These are phyloP conservation scores for Globisporangium okanoganense DNA, from an alignment of 352 stramenopile genomes.

Conservation along the genomic window DNA sequence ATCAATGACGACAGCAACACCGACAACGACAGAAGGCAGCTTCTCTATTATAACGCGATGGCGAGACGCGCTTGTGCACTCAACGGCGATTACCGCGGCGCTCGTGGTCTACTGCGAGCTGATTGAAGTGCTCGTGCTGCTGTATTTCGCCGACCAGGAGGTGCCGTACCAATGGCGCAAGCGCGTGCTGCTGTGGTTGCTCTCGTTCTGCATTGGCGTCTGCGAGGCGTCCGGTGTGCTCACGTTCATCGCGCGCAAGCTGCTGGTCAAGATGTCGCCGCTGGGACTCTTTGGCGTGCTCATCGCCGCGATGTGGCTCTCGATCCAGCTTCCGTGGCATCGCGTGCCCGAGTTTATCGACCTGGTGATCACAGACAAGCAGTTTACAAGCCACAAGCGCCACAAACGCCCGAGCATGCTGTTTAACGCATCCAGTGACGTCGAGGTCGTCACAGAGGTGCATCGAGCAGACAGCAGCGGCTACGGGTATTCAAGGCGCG, in stretches of 20 bases:
- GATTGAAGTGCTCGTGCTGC: slow-evolving; percentile 48
- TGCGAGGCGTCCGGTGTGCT: slow-evolving; percentile 25
- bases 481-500: neutral
- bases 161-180: slow-evolving; percentile 39
- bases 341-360: slow-evolving; percentile 15
- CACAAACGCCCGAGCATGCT: slow-evolving; percentile 9
- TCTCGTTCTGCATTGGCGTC: slow-evolving; percentile 24
- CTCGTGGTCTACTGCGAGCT: slow-evolving; percentile 38
- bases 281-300: slow-evolving; percentile 28
- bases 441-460: slow-evolving; percentile 9
- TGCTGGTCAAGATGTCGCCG: slow-evolving; percentile 26
- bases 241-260: slow-evolving; percentile 13
- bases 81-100: slow-evolving; percentile 6
- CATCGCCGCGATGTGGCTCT: slow-evolving; percentile 36
- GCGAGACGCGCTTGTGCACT: neutral
- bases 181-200: slow-evolving; percentile 36
- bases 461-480: neutral
- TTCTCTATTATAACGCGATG: neutral
- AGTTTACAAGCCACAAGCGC: slow-evolving; percentile 4
- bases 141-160: slow-evolving; percentile 48
- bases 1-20: too few relatives aligned
- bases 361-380: neutral
- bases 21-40: neutral
- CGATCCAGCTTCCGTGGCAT: slow-evolving; percentile 44
- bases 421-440: neutral